Base-by-base conservation (phyloP, 257 asterid species). In the Henckelia pumila region DNA sequence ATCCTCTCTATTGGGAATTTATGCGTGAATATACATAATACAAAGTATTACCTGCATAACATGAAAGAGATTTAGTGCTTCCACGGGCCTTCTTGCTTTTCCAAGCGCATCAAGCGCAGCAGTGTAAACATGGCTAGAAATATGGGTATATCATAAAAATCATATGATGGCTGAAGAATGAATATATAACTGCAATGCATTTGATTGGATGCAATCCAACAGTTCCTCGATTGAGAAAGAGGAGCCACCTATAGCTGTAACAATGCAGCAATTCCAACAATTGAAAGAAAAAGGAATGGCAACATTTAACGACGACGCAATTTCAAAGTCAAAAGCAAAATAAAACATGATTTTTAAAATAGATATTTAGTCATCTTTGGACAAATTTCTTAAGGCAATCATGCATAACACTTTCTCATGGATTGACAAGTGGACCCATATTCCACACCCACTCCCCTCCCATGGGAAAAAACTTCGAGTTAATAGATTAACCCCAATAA, bases 41-140 rank as follows among this genome's bases (percentile, higher is more conserved):
- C 35, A 59, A 69, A n/a, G 26, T 14, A 21, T 62, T 77, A 92
- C 98, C 97, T 79, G 95, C 98, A 92, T 92, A 59, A 77, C 70
- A 65, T 30, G 76, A 72, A 92, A 92, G 79, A 92, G 78, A 79
- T 92, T 92, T 62, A 89, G 88, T 49, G 98, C 95, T 83, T 92
- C 98, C 58, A 86, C 96, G 25, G 98, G 96, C 77, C 97, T 85
- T 80, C 84, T 88, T 8, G 98, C 90, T 77, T 89, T 92, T 37
- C 95, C 95, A 75, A 89, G 91, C 65, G 85, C 97, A 86, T 87
- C 88, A 66, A 92, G 77, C 19, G 97, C 96, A 75, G 97, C 86
- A 59, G 95, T 92, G 64, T 88, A 89, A 57, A 92, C 71, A 64
- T 78, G 69, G 73, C 98, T 92, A 78, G 73, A 71, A 62, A 20